Evolutionary conservation across 306 rosid genomes (phyloP), one percentile per base, ranked within the genome.

Genomic region (Quercus mongolica): DNA sequence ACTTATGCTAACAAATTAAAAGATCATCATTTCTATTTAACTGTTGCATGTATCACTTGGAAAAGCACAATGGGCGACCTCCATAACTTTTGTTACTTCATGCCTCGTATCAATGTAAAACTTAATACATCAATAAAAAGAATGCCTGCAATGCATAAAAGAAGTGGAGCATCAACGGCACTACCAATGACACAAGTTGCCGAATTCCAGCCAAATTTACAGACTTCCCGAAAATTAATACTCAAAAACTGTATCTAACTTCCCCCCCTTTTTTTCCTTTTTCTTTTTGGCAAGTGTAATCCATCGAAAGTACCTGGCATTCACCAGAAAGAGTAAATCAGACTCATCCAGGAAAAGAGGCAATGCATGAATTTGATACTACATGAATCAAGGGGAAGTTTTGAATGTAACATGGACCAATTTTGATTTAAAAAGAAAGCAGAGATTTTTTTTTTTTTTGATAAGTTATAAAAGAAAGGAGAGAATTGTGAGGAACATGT

Each of bases 201-300:
- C 58, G 38, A 72, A 73, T 77, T 56, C 65, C 3, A 70, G 74
- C 74, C 5, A 78, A 56, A 58, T 72, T 76, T 73, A 71, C 75
- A 35, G 69, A 10, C 33, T 25, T 56, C 26, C 73, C 26, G 52
- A 75, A 54, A 62, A 58, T 10, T 6, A 63, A n/a, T 56, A 25
- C 23, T 20, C 5, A 25, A n/a, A 69, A 69, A 14, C 55, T 23
- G 17, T 51, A 17, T 26, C 58, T 41, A 4, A 25, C 6, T 17
- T 35, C 56, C 41, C 41, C 44, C 8, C 8, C 0, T 6, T 35
- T 35, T 35, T 35, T 35, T 35, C 52, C 15, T 46, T 46, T 46
- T 46, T 46, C 14, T 2, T 46, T 46, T 46, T 11, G 52, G 3
- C 52, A 46, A 46, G 52, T 46, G 52, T 46, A 46, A 46, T 82